A percentile compares a stretch with the other conserved stretches of the same genome.
These are phyloP conservation scores for Cairneyella variabilis DNA, from an alignment of 495 filamentous ascomycete genomes.

Conservation along the genomic window DNA sequence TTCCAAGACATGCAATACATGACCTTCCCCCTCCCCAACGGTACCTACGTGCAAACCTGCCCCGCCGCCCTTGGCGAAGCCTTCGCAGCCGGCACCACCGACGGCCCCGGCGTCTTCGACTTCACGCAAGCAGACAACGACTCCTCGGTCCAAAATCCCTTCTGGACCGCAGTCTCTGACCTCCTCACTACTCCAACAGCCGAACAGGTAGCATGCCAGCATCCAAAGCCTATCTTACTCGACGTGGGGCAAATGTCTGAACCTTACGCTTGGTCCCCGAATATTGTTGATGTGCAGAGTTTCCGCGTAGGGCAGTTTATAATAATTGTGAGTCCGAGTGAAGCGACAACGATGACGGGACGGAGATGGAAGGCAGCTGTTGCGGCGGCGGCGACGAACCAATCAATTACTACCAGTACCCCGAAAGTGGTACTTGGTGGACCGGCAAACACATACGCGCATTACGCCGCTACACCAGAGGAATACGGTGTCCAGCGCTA, in stretches of 20 bases:
- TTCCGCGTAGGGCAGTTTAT: slow-evolving; percentile 88
- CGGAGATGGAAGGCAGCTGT: slow-evolving; percentile 83
- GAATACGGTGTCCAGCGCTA: slow-evolving; percentile 91
- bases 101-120: slow-evolving; percentile 89
- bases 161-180: slow-evolving; percentile 77
- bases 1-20: slow-evolving; percentile 60
- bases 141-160: slow-evolving; percentile 60
- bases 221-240: slow-evolving; percentile 81
- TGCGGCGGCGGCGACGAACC: slow-evolving; percentile 39
- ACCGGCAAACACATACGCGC: slow-evolving; percentile 89
- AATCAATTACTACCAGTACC: slow-evolving; percentile 27
- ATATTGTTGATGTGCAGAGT: slow-evolving; percentile 88
- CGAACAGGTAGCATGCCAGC: slow-evolving; percentile 73
- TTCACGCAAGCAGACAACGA: slow-evolving; percentile 83
- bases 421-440: slow-evolving; percentile 70
- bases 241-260: slow-evolving; percentile 74
- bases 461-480: slow-evolving; percentile 87
- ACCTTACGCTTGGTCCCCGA: slow-evolving; percentile 87
- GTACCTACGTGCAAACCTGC: slow-evolving; percentile 71
- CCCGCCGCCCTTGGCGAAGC: slow-evolving; percentile 88
- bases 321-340: slow-evolving; percentile 80
- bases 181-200: slow-evolving; percentile 67
- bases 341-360: slow-evolving; percentile 93
- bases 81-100: slow-evolving; percentile 91
- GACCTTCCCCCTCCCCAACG: slow-evolving; percentile 70